Conservation (phyloP, 2,329 filamentous ascomycete genomes). For the Botryosphaeria dothidea region DNA sequence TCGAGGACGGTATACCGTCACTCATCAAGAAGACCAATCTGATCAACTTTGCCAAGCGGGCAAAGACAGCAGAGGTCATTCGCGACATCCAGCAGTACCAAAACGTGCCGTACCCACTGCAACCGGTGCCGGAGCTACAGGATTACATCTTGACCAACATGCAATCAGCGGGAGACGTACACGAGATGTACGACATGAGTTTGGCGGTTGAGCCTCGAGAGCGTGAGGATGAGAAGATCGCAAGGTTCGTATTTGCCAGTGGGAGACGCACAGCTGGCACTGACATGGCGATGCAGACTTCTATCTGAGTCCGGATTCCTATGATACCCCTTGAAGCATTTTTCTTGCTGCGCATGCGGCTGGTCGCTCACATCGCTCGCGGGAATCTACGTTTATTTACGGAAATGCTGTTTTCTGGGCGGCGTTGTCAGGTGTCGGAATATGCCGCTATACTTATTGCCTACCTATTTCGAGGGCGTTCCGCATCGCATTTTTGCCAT, state of each 20-base stretch:
- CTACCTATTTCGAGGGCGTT: slow-evolving; percentile 14
- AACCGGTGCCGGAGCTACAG: slow-evolving; percentile 86
- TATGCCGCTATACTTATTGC: slow-evolving; percentile 5
- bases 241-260: slow-evolving; percentile 62
- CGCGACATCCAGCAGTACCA: slow-evolving; percentile 98
- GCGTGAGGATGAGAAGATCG: slow-evolving; percentile 98
- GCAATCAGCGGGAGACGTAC: slow-evolving; percentile 91
- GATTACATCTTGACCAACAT: slow-evolving; percentile 97
- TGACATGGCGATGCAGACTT: slow-evolving; percentile 41
- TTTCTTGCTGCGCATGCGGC: slow-evolving; percentile 18
- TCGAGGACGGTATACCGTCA: slow-evolving; percentile 96
- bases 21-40: slow-evolving; percentile 94
- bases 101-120: slow-evolving; percentile 91
- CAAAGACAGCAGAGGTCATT: slow-evolving; percentile 97
- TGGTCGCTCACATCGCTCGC: slow-evolving; percentile 14
- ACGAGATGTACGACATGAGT: slow-evolving; percentile 99
- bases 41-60: slow-evolving; percentile 98
- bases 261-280: slow-evolving; percentile 20
- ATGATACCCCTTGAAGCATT: slow-evolving; percentile 44
- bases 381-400: slow-evolving; percentile 15
- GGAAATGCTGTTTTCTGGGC: slow-evolving; percentile 13
- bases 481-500: slow-evolving; percentile 10
- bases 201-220: slow-evolving; percentile 90
- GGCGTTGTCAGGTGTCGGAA: slow-evolving; percentile 16
- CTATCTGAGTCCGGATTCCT: slow-evolving; percentile 58